Conservation (phyloP, 139 green algal species). For the Micromonas pusilla region DNA sequence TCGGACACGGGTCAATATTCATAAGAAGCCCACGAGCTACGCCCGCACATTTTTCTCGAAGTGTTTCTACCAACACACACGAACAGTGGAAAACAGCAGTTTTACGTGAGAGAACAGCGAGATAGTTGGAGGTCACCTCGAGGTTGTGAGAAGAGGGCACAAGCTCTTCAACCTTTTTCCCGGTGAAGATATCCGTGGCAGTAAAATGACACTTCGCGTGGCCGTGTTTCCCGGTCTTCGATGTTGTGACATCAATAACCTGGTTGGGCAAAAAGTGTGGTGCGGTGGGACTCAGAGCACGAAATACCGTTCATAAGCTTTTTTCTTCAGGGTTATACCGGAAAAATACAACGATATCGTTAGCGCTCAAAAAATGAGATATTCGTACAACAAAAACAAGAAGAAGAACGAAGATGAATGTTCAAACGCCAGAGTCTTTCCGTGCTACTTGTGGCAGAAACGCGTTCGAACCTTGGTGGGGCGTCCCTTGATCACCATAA, state of each 20-base stretch:
- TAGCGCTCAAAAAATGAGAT: not conserved
- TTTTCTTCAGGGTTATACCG: too few species aligned
- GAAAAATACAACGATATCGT: too few species aligned
- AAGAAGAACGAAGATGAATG: too few species aligned
- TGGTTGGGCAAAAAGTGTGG: too few species aligned
- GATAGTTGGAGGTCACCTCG: too few species aligned
- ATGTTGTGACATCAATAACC: constrained; percentile 97
- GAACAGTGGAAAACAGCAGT: constrained; percentile 14
- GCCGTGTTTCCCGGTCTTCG: constrained; percentile 99
- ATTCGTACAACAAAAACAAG: constrained; percentile 22
- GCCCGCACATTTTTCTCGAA: not conserved
- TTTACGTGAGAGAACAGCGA: too few species aligned
- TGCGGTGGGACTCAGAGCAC: too few species aligned
- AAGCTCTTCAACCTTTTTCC: constrained; percentile 98
- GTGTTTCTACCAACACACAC: constrained; percentile 16
- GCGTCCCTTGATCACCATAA: constrained; percentile 87
- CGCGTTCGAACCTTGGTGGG: constrained; percentile 14
- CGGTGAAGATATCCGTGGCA: constrained; percentile 94
- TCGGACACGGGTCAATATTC: too few species aligned
- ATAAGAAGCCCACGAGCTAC: not conserved
- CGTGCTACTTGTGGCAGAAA: not conserved
- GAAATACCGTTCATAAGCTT: too few species aligned
- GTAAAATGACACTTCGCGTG: constrained; percentile 99
- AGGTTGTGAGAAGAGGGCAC: constrained; percentile 95
- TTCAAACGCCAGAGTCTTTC: too few species aligned